Conservation (phyloP, 2,329 filamentous ascomycete species). For the Colletotrichum eleusines region DNA sequence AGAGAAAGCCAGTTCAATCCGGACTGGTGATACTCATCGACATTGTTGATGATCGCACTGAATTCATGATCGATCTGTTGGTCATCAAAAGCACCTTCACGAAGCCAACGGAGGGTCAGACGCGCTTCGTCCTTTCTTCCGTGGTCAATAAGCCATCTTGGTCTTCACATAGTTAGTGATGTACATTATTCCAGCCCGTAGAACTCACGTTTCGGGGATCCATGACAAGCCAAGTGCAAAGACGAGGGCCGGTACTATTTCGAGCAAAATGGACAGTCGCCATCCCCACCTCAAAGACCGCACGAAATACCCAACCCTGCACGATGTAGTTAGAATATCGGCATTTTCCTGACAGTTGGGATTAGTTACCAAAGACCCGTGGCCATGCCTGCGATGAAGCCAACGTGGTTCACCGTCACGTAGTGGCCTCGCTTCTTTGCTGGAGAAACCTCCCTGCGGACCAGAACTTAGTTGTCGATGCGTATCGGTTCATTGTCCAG, state of each 20-base stretch:
- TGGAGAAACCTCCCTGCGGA: slow-evolving; percentile 65
- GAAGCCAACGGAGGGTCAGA: slow-evolving; percentile 60
- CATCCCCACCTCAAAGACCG: slow-evolving; percentile 68
- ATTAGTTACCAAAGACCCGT: slow-evolving; percentile 64
- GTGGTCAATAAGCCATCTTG: slow-evolving; percentile 69
- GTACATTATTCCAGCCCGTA: neutral
- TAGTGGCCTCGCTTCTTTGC: slow-evolving; percentile 65
- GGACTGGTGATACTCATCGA: slow-evolving; percentile 53
- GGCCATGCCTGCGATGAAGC: slow-evolving; percentile 67
- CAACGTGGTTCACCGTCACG: slow-evolving; percentile 70
- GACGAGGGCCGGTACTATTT: slow-evolving; percentile 63
- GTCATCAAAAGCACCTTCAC: slow-evolving; percentile 56
- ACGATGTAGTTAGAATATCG: slow-evolving; percentile 25
- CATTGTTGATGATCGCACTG: slow-evolving; percentile 59
- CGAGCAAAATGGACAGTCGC: slow-evolving; percentile 64
- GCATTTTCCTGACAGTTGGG: too few relatives aligned
- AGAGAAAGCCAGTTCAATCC: slow-evolving; percentile 59
- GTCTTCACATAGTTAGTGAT: slow-evolving; percentile 51
- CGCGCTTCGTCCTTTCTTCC: slow-evolving; percentile 57
- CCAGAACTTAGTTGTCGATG: neutral
- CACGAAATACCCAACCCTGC: slow-evolving; percentile 69
- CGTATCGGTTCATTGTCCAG: neutral
- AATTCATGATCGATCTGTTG: slow-evolving; percentile 58
- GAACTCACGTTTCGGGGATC: slow-evolving; percentile 65
- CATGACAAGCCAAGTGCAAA: slow-evolving; percentile 65